Base-by-base conservation (phyloP, 139 green algal species). In the Chlorella ohadii region DNA sequence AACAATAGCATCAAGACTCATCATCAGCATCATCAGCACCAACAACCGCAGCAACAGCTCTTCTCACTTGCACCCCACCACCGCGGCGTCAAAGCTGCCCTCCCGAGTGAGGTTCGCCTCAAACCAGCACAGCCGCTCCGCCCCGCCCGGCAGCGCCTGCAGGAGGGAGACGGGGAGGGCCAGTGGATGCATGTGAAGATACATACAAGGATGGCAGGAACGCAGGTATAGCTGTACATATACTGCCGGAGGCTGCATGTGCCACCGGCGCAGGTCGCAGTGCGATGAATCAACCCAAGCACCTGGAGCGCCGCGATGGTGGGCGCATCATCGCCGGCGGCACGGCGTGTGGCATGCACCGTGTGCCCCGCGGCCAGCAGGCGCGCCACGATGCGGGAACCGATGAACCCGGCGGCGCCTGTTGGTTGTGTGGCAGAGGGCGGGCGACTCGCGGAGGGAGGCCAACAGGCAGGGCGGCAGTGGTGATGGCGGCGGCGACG, bases 351-450 rank as follows among this genome's bases (percentile, higher is more conserved):
- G 73, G 61, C 86, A 31, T 90, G 88, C 65, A 93, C 90, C 1
- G 83, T 91, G 79, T 94, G 90, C 0, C 89, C 90, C 17, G 79
- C 84, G 3, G 84, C 90, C 66, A 95, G 85, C 55, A 95, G 85
- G 19, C 89, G 83, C 34, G 78, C 31, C 9, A 94, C 82, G 17
- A 94, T 88, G n/a, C 47, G 33, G 27, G 88, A 85, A 56, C 87
- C 88, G 9, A 93, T 47, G 44, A 84, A 93, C 15, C 88, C 90
- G 19, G 74, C 63, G 7, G 25, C 81, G 9, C 81, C 81, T 82
- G 76, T 31, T 28, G 72, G 55, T 1, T 27, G 65, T 2, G 31
- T 72, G 33, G 31, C 31, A 44, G 6, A n/a, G n/a, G n/a, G 33
- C 4, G 13, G 65, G 28, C 16, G 28, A 1, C 17, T 9, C 36